A percentile compares a stretch with the other conserved stretches of the same genome.
phyloP scores from a whole-genome alignment of 208 protist genomes.

The Entamoeba invadens region DNA sequence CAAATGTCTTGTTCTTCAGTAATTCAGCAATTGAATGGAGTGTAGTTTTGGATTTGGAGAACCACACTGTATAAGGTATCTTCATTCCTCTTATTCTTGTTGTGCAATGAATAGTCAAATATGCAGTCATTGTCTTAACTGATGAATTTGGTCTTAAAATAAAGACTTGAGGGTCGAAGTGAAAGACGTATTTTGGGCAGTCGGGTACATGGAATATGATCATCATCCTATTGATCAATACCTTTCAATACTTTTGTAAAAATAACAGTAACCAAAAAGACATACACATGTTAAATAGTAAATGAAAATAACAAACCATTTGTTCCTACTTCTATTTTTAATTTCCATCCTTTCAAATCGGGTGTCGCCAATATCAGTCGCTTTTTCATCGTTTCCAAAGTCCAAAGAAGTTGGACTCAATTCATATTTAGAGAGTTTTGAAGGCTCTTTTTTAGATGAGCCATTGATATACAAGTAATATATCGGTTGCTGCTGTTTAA shows the following conservation, averaged over 20 bases:
- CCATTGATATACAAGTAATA: background rate
- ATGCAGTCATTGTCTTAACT: background rate
- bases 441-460: background rate
- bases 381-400: background rate
- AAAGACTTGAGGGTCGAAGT: background rate
- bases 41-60: background rate
- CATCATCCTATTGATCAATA: no score
- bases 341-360: background rate
- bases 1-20: background rate
- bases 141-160: background rate
- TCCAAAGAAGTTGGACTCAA: background rate
- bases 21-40: background rate
- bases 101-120: background rate
- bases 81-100: background rate
- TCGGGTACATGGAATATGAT: background rate
- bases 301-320: background rate
- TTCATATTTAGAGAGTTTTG: background rate
- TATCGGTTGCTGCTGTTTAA: no score
- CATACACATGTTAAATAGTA: no score
- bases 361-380: background rate
- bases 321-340: background rate
- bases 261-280: no score
- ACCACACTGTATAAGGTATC: background rate
- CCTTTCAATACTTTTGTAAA: no score
- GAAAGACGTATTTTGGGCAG: background rate